Evolutionary conservation across 2,329 filamentous ascomycete species (phyloP), one percentile per base, ranked within the genome.

Genomic region (Colletotrichum brevisporum): DNA sequence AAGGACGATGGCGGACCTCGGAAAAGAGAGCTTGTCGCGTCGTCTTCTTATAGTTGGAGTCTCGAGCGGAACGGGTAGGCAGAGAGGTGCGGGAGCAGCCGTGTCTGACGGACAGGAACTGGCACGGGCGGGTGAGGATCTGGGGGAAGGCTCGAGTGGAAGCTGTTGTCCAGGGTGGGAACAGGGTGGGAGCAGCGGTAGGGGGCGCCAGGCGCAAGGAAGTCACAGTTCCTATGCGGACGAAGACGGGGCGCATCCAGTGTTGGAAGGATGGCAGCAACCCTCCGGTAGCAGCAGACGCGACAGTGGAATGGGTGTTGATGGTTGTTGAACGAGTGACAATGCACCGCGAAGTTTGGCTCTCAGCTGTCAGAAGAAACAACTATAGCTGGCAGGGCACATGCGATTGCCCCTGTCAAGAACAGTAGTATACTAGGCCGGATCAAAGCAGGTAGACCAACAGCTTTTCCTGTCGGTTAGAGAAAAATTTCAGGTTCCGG

Each of bases 181-280:
- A 26, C 21, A 16, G 50, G 50, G 39, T 62, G 24, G 59, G 57
- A 68, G 45, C 45, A 31, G 56, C 27, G 48, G 63, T 54, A 43
- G 45, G 66, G 67, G 57, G 67, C 67, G 67, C 67, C 68, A 70
- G 52, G 64, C 64, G 57, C 47, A 62, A 67, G 64, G 57, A 70
- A 70, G 63, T 63, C 63, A 65, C 57, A 68, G 63, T 63, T 52
- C 67, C 53, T 70, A 21, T 58, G 52, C 64, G 56, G 53, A 50
- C 16, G 47, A 68, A 63, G 63, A 68, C 53, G 67, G 63, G 62
- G 63, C 53, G 67, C 67, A 70, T 70, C 67, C 67, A 70, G 57
- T 27, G 53, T 47, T 47, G 57, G 24, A 58, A 56, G 63, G 52
- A 68, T 70, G 56, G 63, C 31, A 24, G 54, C 62, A 57, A 61